Base-by-base conservation (phyloP, 106 monocot species). In the Phalaenopsis aphrodite region DNA sequence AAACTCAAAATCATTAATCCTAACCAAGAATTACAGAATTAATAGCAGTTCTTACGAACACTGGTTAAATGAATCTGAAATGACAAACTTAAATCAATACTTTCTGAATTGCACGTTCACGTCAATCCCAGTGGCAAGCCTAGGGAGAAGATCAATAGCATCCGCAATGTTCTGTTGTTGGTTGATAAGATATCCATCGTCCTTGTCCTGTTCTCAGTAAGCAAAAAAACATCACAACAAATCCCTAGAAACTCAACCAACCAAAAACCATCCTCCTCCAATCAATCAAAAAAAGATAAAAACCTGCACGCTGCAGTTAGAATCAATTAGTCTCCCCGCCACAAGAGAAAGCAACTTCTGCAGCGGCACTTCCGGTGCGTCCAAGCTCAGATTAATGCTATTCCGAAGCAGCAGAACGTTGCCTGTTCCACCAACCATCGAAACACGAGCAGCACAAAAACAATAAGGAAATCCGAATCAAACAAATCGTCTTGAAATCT, bases 1-100 rank as follows among this genome's bases (percentile, higher is more conserved):
- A 76, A 98, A 92, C 75, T 98, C 98, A 75, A 94, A 94, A 80
- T 98, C 94, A 84, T 98, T 88, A 73, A 98, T 89, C 87, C 98
- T 94, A 69, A 79, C 61, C 18, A 80, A 43, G 4, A 8, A 75
- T 1, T 38, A 85, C 18, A 37, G 24, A 5, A 23, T 76, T 76
- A 76, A 47, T 19, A 12, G 76, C 76, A 49, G 46, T 49, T 76
- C 47, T 49, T 24, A 49, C 41, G 15, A 71, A 14, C 6, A 42
- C 18, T 45, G 8, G 19, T 42, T 16, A 39, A 42, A 76, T 49
- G 6, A 76, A n/a, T 49, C 76, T 36, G 76, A 76, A 76, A 76
- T 30, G 30, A 49, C 8, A 76, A 18, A 45, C 7, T 52, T 23
- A 49, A 76, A 49, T 48, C n/a, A 24, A 52, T 74, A 98, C 98